Conservation (phyloP, 1,284 basidiomycete species). For the Ceratobasidium sp. region DNA sequence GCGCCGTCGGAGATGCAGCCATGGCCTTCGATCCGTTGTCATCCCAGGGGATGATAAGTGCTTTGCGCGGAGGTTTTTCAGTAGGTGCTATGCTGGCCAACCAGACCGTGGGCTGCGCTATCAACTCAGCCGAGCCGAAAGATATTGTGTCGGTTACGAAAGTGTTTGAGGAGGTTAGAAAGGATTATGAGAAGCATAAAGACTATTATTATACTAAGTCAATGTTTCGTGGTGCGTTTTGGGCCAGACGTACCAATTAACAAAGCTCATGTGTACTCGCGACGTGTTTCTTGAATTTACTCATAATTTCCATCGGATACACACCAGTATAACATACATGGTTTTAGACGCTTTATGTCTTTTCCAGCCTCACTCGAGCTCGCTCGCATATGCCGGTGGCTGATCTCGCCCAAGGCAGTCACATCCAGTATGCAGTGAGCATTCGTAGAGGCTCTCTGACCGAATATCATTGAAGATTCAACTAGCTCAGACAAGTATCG, state of each 20-base stretch:
- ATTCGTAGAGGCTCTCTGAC: too few species aligned
- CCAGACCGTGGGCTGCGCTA: not conserved
- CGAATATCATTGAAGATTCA: too few species aligned
- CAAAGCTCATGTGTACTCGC: too few species aligned
- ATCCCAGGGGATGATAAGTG: conserved; percentile 60
- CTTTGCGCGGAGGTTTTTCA: conserved; percentile 53
- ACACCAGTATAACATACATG: too few species aligned
- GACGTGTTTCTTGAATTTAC: too few species aligned
- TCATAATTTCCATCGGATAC: too few species aligned
- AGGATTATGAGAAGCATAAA: conserved; percentile 35
- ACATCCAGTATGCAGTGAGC: too few species aligned
- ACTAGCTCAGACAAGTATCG: too few species aligned
- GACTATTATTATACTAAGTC: conserved; percentile 35
- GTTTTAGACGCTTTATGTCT: too few species aligned
- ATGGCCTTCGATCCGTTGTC: conserved; percentile 60
- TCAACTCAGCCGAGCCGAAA: not conserved
- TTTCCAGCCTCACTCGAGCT: too few species aligned
- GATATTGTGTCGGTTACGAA: conserved; percentile 1
- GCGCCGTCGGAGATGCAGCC: conserved; percentile 59
- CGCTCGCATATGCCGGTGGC: too few species aligned
- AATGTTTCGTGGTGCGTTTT: conserved; percentile 35
- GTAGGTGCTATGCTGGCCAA: conserved; percentile 31
- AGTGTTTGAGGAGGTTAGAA: conserved; percentile 17
- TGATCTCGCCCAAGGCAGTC: too few species aligned
- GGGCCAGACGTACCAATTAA: not conserved